Evolutionary conservation across 805 yeast species (phyloP), one percentile per base, ranked within the genome.

Genomic region (Metschnikowia henanensis): DNA sequence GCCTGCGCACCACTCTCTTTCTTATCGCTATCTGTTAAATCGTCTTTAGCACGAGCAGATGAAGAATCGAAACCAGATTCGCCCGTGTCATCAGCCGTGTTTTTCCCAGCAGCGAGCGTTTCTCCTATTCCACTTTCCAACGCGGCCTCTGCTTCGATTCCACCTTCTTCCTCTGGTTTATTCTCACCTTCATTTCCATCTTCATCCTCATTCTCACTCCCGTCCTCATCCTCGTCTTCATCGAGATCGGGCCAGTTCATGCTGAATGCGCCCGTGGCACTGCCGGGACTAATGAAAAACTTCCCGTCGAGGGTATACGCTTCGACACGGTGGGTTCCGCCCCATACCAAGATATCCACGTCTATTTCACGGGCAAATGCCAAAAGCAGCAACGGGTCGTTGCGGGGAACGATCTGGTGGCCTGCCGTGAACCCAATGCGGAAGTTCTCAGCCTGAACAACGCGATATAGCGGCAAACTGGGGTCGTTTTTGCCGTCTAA

Each of bases 201-300:
- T 15, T 72, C 81, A 8, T 72, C 75, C 9, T 62, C 60, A 33
- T 66, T 79, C 18, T 62, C 59, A 5, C 60, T 66, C 18, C 51
- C 58, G 2, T 60, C 65, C 4, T 60, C 68, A 3, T 75, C 73
- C 3, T 76, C 83, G 1, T 59, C 65, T 16, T 76, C 80, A 2
- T 72, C 75, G 6, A 70, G 73, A 45, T 82, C 82, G 66, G 82
- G 80, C 56, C 82, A 84, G 38, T 62, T 66, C 25, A 86, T 76
- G 33, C 77, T 76, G 52, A 77, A 80, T 0, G 97, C 97, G 20
- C 99, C 99, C 0, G 97, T 91, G 32, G 95, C 95, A 59, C 95
- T 85, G 0, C 99, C 99, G 0, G 99, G 98, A 61, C 88, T 92
- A n/a, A 94, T 77, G 58, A 94, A 94, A 62, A 91, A 88, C 64